Evolutionary conservation across 306 rosid genomes (phyloP).

Genomic region (Medicago arabica): DNA sequence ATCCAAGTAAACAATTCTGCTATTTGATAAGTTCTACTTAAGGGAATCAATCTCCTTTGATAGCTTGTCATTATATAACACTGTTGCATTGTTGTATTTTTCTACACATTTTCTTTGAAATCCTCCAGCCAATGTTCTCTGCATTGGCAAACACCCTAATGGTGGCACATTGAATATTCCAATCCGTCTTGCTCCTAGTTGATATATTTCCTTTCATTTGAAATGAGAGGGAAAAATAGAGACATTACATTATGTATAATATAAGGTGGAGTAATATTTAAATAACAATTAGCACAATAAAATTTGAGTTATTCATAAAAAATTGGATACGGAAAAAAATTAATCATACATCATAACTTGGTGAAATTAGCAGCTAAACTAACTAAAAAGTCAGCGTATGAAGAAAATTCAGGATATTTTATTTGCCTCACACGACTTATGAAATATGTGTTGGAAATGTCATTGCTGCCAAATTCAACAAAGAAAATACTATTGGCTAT

Average conservation of each 20-base stretch:
- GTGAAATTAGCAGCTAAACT: slow-evolving; percentile 43
- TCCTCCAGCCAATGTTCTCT: slow-evolving; percentile 66
- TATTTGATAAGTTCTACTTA: slow-evolving; percentile 23
- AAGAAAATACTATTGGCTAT: slow-evolving; percentile 48
- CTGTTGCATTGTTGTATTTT: slow-evolving; percentile 50
- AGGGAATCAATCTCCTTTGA: slow-evolving; percentile 33
- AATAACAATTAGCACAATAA: too few relatives aligned
- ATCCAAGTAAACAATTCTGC: slow-evolving; percentile 55
- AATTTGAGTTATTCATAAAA: too few relatives aligned
- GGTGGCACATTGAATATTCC: slow-evolving; percentile 64
- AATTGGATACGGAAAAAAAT: too few relatives aligned
- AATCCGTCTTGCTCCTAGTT: slow-evolving; percentile 63
- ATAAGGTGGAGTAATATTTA: too few relatives aligned
- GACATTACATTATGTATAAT: background rate
- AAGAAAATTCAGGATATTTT: slow-evolving; percentile 49
- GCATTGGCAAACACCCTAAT: slow-evolving; percentile 72
- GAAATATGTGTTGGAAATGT: slow-evolving; percentile 67
- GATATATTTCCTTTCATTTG: slow-evolving; percentile 48
- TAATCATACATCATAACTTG: slow-evolving; percentile 37
- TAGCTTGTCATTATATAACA: slow-evolving; percentile 56
- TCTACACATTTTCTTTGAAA: slow-evolving; percentile 50
- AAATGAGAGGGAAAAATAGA: background rate
- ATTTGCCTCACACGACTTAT: slow-evolving; percentile 37
- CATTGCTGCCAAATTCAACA: slow-evolving; percentile 64
- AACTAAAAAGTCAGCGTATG: slow-evolving; percentile 62